Conservation (phyloP, 2,329 filamentous ascomycete species). For the Curvularia lunata region DNA sequence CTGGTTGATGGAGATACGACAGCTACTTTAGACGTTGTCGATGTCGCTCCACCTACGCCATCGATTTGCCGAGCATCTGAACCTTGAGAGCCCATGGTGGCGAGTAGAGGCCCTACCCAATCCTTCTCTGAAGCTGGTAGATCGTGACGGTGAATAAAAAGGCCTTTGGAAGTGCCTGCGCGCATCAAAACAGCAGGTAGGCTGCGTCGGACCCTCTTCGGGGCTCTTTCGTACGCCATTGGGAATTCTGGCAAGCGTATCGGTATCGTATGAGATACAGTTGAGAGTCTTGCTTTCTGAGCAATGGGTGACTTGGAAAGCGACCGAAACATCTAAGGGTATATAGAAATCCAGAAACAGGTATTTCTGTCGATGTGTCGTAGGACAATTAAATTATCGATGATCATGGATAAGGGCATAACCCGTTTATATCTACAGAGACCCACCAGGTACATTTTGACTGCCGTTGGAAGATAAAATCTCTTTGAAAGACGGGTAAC, state of each 20-base stretch:
- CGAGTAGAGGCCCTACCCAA: constrained; percentile 62
- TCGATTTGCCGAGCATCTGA: constrained; percentile 71
- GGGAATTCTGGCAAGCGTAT: constrained; percentile 13
- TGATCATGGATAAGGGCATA: neutral
- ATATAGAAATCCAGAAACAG: neutral
- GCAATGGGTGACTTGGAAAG: constrained; percentile 1
- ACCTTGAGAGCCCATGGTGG: constrained; percentile 69
- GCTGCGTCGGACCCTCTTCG: constrained; percentile 25
- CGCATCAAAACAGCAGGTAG: constrained; percentile 50
- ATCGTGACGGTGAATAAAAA: constrained; percentile 56
- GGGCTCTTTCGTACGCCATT: constrained; percentile 19
- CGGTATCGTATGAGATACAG: constrained; percentile 6
- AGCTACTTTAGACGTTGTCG: constrained; percentile 72
- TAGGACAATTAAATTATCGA: neutral
- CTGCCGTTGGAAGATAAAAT: neutral
- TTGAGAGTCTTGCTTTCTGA: constrained; percentile 8
- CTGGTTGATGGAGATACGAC: constrained; percentile 61
- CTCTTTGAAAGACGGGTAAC: neutral
- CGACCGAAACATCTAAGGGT: constrained; percentile 17
- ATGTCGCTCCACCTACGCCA: constrained; percentile 72
- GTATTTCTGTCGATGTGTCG: neutral
- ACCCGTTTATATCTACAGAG: constrained; percentile 1
- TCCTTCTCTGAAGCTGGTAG: constrained; percentile 54
- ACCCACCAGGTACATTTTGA: neutral
- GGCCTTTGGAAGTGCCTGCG: constrained; percentile 50